Percentiles rank a stretch among this genome's conserved stretches.
These are phyloP conservation scores for Sporothrix inflata DNA, from an alignment of 2,329 filamentous ascomycete genomes.

Conservation along the genomic window DNA sequence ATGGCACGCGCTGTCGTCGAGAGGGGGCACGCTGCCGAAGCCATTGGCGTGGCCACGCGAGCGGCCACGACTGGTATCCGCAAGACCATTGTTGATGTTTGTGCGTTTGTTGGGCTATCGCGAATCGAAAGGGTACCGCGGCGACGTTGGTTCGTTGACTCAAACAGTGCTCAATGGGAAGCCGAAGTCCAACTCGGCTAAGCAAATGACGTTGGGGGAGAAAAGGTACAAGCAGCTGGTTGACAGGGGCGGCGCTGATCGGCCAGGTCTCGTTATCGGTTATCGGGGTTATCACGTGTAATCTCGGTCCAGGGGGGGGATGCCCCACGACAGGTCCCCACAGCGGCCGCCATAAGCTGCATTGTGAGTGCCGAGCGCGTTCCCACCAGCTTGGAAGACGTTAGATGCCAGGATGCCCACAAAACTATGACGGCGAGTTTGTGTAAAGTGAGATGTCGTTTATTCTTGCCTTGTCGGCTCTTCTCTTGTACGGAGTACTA, in stretches of 20 bases:
- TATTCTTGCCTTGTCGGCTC: too few relatives aligned
- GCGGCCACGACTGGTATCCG: constrained; percentile 9
- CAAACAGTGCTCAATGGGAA: background rate
- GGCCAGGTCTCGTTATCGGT: background rate
- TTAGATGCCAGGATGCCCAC: background rate
- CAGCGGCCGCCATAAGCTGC: background rate
- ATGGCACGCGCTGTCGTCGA: background rate
- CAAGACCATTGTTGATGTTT: background rate
- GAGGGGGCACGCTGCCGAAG: background rate
- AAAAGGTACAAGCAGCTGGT: background rate
- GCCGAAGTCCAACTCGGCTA: background rate
- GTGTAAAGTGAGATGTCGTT: background rate
- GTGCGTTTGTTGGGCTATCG: background rate
- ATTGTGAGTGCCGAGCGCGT: background rate
- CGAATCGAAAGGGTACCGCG: background rate
- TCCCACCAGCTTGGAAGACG: background rate
- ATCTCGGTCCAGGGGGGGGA: background rate
- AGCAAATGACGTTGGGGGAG: constrained; percentile 5
- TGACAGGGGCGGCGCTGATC: background rate
- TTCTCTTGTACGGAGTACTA: background rate
- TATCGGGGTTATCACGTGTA: constrained; percentile 10
- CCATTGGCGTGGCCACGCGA: constrained; percentile 5
- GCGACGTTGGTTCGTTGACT: background rate
- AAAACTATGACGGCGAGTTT: background rate
- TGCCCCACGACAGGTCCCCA: constrained; percentile 3